Base-by-base conservation (phyloP, 768 basidiomycete genomes). In the Boletus sp. region DNA sequence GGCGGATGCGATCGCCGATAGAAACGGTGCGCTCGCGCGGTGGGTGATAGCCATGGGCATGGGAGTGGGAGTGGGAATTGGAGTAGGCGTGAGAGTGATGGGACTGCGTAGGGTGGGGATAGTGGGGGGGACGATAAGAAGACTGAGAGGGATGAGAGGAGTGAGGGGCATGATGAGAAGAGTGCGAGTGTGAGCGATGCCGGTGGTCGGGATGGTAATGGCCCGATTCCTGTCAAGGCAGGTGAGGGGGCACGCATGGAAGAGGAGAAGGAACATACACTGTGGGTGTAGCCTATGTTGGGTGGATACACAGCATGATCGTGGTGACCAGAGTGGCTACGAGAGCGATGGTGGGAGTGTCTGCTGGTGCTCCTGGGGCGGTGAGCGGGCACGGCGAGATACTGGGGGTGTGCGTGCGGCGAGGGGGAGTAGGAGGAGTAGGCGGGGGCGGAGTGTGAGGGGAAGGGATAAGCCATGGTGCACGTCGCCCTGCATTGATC, bases 1-100 rank as follows among this genome's bases (percentile, higher is more conserved):
- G 52, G 47, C 72, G 73, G 39, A 77, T 55, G 53, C 77, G 77
- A 38, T 74, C 74, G 30, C 72, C 61, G 4, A 77, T 25, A 15
- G 70, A 67, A 3, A 63, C 53, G 23, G 66, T 25, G 10, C 66
- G 64, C 32, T 59, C 55, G 23, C 48, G 65, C 0, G 34, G 39
- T 5, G 49, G 21, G n/a, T 60, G 40, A 14, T 68, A 39, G 6
- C 38, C 38, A 43, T 64, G 55, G 47, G 63, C 54, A 46, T 63
- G 53, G 10, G 64, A 53, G 50, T 60, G 58, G 8, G 49, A 6
- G 13, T 51, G 51, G 13, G 64, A 53, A 48, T 60, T 57, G 8
- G 49, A 6, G 13, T 51, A 50, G n/a, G 32, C 13, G 14, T 46
- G 27, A 3, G 65, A 62, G 14, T 35, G 45, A 29, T 60, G 56